Evolutionary conservation across 495 filamentous ascomycete species (phyloP).

Genomic region (Coniosporium apollinis): DNA sequence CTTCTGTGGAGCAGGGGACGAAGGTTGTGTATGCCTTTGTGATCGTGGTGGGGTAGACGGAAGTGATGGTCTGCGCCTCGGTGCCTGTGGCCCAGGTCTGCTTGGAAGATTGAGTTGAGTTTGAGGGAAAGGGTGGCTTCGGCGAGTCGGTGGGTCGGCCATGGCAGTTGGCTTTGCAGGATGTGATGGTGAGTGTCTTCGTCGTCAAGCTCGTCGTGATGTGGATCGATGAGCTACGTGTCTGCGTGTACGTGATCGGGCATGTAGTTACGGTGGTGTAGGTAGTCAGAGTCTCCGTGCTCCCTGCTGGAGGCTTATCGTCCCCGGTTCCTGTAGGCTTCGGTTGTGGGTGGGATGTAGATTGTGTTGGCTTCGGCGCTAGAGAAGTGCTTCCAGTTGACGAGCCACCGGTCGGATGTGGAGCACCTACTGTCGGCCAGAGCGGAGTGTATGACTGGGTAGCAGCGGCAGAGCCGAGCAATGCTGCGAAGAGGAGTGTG

Average conservation of each 20-base stretch:
- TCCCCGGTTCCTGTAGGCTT: constrained; percentile 1
- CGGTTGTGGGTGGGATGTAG: no score
- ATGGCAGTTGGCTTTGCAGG: constrained; percentile 16
- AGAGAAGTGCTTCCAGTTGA: no score
- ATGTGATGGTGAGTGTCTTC: constrained; percentile 14
- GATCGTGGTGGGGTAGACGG: constrained; percentile 8
- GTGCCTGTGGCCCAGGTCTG: neutral
- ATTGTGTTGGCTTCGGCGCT: no score
- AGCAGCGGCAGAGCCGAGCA: no score
- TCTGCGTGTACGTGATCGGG: constrained; percentile 11
- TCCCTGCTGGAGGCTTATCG: neutral
- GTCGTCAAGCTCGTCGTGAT: constrained; percentile 12
- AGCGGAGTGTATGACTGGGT: no score
- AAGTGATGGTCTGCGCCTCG: neutral
- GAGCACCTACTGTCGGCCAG: no score
- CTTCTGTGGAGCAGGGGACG: constrained; percentile 21
- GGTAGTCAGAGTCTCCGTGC: constrained; percentile 13
- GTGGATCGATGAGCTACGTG: constrained; percentile 4
- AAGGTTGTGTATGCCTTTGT: constrained; percentile 16
- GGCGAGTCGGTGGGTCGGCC: neutral
- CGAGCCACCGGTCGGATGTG: no score
- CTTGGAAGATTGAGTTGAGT: constrained; percentile 2
- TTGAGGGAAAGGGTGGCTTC: neutral
- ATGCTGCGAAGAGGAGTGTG: no score
- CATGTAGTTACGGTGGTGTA: constrained; percentile 17